These are phyloP conservation scores for Colletotrichum viniferum DNA, from an alignment of 2,329 filamentous ascomycete species.

Conservation along the genomic window DNA sequence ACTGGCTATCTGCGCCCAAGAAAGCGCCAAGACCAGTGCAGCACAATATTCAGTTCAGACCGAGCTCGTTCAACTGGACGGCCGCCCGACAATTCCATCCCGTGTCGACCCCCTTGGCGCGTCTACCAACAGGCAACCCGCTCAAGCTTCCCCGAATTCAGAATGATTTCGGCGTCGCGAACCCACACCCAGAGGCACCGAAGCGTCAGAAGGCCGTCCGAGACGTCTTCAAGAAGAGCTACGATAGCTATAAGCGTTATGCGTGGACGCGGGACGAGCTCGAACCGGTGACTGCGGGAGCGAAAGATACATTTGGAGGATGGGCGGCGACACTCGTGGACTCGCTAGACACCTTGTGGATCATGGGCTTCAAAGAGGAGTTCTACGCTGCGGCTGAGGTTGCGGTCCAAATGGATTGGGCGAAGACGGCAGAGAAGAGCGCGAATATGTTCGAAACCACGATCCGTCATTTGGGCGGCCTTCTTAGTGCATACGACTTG, in stretches of 20 bases:
- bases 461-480: constrained; percentile 73
- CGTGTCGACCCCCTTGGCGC: constrained; percentile 31
- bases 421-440: constrained; percentile 42
- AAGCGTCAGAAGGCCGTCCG: constrained; percentile 33
- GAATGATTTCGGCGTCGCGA: constrained; percentile 45
- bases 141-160: constrained; percentile 34
- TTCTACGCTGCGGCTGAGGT: constrained; percentile 52
- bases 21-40: not conserved
- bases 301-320: constrained; percentile 48
- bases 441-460: constrained; percentile 73
- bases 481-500: constrained; percentile 72
- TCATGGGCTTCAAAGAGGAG: constrained; percentile 56
- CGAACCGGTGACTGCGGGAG: constrained; percentile 42
- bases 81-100: constrained; percentile 29
- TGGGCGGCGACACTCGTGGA: constrained; percentile 53
- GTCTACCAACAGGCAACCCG: constrained; percentile 30
- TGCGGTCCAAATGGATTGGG: constrained; percentile 55
- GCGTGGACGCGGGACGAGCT: constrained; percentile 53
- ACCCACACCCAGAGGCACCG: not conserved
- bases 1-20: not conserved
- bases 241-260: constrained; percentile 45
- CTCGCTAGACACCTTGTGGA: constrained; percentile 56
- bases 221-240: constrained; percentile 38
- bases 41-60: constrained; percentile 26
- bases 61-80: constrained; percentile 36